These are phyloP conservation scores for Rhizopogon salebrosus DNA, from an alignment of 768 basidiomycete species.

Conservation along the genomic window DNA sequence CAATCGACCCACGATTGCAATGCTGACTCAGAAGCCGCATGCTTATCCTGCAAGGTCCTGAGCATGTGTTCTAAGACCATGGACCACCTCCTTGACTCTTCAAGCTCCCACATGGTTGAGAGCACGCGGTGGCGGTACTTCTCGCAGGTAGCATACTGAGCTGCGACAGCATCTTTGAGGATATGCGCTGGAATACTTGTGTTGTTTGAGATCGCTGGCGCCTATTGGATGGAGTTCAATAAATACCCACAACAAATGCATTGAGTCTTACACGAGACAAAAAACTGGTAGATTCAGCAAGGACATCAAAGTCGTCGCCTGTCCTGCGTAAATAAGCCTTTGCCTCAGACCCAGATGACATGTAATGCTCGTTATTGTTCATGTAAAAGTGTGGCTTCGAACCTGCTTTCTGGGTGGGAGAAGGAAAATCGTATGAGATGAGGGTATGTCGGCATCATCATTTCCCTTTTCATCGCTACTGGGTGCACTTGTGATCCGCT, in stretches of 20 bases:
- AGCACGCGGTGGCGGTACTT: background rate
- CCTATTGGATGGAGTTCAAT: background rate
- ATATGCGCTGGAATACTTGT: background rate
- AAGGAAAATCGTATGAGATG: too few species aligned
- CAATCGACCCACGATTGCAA: background rate
- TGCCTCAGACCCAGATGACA: too few species aligned
- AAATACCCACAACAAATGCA: background rate
- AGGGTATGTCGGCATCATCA: too few species aligned
- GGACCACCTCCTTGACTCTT: background rate
- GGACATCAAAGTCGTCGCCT: too few species aligned
- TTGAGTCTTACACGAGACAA: background rate
- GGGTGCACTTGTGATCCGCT: too few species aligned
- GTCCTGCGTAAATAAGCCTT: too few species aligned
- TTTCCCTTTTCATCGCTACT: too few species aligned
- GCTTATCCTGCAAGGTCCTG: background rate
- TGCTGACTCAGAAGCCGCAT: background rate
- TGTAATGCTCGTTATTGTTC: too few species aligned
- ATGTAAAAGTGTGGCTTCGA: too few species aligned
- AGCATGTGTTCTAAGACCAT: background rate
- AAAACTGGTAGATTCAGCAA: background rate
- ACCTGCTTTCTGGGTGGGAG: too few species aligned
- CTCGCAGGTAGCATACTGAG: background rate
- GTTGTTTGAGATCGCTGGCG: background rate
- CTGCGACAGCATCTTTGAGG: background rate
- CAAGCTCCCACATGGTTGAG: background rate